Base-by-base conservation (phyloP, 192 early-diverging fungal genomes). In the Diversispora epigaea region DNA sequence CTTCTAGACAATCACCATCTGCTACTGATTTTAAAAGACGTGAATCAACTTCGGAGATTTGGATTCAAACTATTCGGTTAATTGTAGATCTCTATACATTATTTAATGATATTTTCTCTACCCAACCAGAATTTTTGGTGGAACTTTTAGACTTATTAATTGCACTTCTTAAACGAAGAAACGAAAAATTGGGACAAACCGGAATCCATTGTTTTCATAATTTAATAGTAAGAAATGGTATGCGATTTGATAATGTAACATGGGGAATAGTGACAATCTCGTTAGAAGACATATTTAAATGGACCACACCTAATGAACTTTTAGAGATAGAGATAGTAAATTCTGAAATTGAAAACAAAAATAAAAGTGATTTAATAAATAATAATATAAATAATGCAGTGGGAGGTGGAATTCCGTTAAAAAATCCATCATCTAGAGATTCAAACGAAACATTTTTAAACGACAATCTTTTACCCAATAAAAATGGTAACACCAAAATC, bases 151-250 rank as follows among this genome's bases (percentile, higher is more conserved):
- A 85, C 39, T 81, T 95, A 67, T 77, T 84, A 63, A 80, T 78
- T 7, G 64, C 79, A 49, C 54, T 80, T 54, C 74, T 82, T 25
- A 84, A 78, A 71, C 78, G 79, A 57, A 92, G 93, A 83, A 95
- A 94, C 60, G 94, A 96, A 80, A 90, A 93, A 9, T 77, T 96
- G 83, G 93, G 92, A 40, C 84, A 93, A 66, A 96, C 96, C 68
- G 95, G 95, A 12, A 93, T 92, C 6, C 90, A 91, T 22, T 98
- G 95, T 65, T 77, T 98, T 60, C 94, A 94, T 77, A 93, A 96
- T 71, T 80, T 98, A 75, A 85, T 98, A n/a, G 90, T 90, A 60
- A 81, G 81, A 67, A 96, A 96, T 76, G 85, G 87, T 19, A 17
- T 78, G 32, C 89, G 88, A 80, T 90, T 95, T 77, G 89, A 92